Percentiles rank a stretch among this genome's conserved stretches.
phyloP scores from a whole-genome alignment of 1,284 basidiomycete genomes.

The Sphaerobolus stellatus region DNA sequence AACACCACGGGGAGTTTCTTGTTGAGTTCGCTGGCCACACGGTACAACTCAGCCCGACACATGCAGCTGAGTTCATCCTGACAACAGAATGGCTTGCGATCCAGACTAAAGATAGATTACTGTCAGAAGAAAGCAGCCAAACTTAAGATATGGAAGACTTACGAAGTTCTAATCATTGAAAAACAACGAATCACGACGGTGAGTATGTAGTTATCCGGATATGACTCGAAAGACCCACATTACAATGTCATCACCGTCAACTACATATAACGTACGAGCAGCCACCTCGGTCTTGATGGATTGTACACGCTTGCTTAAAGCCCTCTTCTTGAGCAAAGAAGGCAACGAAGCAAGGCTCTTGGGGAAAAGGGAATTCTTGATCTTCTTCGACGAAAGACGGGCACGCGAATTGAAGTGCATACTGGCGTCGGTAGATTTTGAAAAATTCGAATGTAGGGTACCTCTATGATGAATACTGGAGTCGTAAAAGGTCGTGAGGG shows the following conservation, averaged over 20 bases:
- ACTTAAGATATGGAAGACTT: too few relatives aligned
- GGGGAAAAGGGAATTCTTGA: constrained; percentile 2
- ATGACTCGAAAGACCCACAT: constrained; percentile 1
- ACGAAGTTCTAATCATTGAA: constrained; percentile 15
- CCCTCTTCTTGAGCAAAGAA: constrained; percentile 5
- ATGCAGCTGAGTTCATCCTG: constrained; percentile 12
- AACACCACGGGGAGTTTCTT: constrained; percentile 6
- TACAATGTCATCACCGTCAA: constrained; percentile 11
- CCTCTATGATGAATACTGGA: neutral
- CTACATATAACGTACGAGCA: constrained; percentile 11
- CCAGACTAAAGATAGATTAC: neutral
- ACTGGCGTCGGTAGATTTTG: neutral
- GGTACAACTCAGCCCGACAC: constrained; percentile 7
- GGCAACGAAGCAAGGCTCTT: constrained; percentile 1
- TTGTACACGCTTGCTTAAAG: constrained; percentile 3
- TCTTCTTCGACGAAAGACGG: neutral
- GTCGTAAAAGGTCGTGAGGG: constrained; percentile 13
- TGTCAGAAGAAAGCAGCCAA: neutral
- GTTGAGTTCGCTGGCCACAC: constrained; percentile 11
- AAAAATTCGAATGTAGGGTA: neutral
- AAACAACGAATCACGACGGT: too few relatives aligned
- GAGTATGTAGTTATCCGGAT: neutral
- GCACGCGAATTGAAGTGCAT: constrained; percentile 1
- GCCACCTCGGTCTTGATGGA: constrained; percentile 9
- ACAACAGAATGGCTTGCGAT: constrained; percentile 13